phyloP scores from a whole-genome alignment of 192 early-diverging fungal species.

The Physocladia obscura region DNA sequence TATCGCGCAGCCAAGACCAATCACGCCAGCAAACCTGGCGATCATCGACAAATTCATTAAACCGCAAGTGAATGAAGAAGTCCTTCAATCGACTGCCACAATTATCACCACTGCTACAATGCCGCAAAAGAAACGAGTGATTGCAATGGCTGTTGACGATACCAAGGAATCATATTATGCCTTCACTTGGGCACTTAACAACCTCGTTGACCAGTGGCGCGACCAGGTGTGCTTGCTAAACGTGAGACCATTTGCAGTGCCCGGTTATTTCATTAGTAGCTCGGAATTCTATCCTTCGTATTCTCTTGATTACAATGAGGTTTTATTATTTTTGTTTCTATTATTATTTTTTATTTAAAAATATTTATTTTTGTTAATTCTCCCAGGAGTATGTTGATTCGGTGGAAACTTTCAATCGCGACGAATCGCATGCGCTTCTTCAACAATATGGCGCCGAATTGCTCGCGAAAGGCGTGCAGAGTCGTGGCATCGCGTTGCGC shows the following conservation, averaged over 20 bases:
- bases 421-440: constrained; percentile 14
- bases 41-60: not conserved
- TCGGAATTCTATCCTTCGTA: not conserved
- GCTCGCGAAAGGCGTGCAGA: not conserved
- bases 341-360: no score
- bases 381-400: not conserved
- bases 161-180: constrained; percentile 18
- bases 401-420: constrained; percentile 10
- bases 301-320: not conserved
- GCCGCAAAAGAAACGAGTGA: constrained; percentile 6
- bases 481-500: constrained; percentile 40
- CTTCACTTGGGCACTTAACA: constrained; percentile 33
- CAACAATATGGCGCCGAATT: not conserved
- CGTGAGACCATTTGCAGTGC: constrained; percentile 4
- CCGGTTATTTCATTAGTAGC: not conserved
- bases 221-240: constrained; percentile 8
- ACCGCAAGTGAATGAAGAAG: not conserved
- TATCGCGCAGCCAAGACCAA: no score
- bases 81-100: not conserved
- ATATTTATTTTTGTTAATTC: no score
- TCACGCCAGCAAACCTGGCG: not conserved
- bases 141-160: constrained; percentile 36
- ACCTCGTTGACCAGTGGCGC: not conserved
- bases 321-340: not conserved
- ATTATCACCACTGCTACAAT: not conserved